Evolutionary conservation across 768 basidiomycete genomes (phyloP).

Genomic region (Pisolithus microcarpus): DNA sequence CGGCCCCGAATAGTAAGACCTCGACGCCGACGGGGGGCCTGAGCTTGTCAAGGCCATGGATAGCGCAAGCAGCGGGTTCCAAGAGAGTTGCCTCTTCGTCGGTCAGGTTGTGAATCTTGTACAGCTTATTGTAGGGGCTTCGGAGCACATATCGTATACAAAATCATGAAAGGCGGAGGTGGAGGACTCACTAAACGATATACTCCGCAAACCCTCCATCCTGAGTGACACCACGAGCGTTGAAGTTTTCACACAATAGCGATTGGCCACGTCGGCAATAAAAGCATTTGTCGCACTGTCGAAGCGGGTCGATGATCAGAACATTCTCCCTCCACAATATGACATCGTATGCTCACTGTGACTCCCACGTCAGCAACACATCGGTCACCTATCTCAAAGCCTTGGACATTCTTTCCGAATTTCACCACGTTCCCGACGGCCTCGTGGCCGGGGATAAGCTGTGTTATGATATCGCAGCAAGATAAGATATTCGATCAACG

Average conservation of each 20-base stretch:
- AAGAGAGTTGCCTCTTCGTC: constrained; percentile 85
- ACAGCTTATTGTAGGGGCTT: constrained; percentile 64
- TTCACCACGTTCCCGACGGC: constrained; percentile 67
- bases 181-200: constrained; percentile 60
- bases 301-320: not conserved
- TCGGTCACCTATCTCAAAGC: constrained; percentile 71
- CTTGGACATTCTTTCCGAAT: constrained; percentile 74
- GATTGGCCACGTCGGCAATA: constrained; percentile 81
- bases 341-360: constrained; percentile 39
- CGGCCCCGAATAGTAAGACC: constrained; percentile 82
- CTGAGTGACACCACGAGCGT: constrained; percentile 68
- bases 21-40: constrained; percentile 76
- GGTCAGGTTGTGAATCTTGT: constrained; percentile 80
- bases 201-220: constrained; percentile 90
- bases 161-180: too few relatives aligned
- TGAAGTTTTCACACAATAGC: constrained; percentile 80
- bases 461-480: constrained; percentile 2
- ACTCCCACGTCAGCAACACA: constrained; percentile 77
- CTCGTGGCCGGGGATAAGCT: constrained; percentile 73
- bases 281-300: constrained; percentile 77
- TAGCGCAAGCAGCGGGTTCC: constrained; percentile 86
- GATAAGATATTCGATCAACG: constrained; percentile 13
- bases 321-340: not conserved
- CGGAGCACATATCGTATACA: not conserved
- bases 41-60: constrained; percentile 88